Evolutionary conservation across 1,139 yeast genomes (phyloP).

Genomic region (Yamadazyma conglobata): DNA sequence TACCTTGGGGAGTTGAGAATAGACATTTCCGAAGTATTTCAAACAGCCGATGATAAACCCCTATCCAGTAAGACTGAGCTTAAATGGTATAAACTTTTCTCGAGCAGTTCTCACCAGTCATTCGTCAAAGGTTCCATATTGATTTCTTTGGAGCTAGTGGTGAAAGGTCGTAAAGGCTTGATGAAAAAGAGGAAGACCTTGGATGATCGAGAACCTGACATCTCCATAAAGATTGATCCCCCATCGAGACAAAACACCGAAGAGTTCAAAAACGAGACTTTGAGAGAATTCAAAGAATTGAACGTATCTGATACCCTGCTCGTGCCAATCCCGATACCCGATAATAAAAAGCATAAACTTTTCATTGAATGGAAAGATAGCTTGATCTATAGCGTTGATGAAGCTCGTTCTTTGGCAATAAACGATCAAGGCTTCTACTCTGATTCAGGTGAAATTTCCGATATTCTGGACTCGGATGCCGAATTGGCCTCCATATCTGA

Average conservation of each 20-base stretch:
- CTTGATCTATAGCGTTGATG: conserved; percentile 31
- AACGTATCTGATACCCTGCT: conserved; percentile 5
- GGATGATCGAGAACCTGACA: conserved; percentile 4
- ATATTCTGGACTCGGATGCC: conserved; percentile 8
- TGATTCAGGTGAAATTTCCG: conserved; percentile 10
- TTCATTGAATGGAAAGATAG: conserved; percentile 30
- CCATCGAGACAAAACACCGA: conserved; percentile 16
- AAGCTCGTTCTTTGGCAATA: conserved; percentile 20
- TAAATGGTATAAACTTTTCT: conserved; percentile 51
- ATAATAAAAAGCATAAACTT: conserved; percentile 7
- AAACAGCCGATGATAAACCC: conserved; percentile 14
- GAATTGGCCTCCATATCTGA: conserved; percentile 7
- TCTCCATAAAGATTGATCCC: conserved; percentile 19
- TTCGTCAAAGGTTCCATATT: conserved; percentile 58
- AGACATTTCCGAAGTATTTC: conserved; percentile 41
- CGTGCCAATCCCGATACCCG: conserved; percentile 6
- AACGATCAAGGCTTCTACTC: conserved; percentile 44
- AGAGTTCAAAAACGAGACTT: conserved; percentile 5
- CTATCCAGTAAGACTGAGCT: conserved; percentile 28
- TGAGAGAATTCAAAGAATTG: conserved; percentile 7
- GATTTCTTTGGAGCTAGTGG: conserved; percentile 47
- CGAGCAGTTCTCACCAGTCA: conserved; percentile 42
- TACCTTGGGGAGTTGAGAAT: conserved; percentile 59
- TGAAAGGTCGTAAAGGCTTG: conserved; percentile 15
- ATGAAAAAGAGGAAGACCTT: conserved; percentile 8